These are phyloP conservation scores for Aspergillus homomorphus DNA, from an alignment of 495 filamentous ascomycete species.

Conservation along the genomic window DNA sequence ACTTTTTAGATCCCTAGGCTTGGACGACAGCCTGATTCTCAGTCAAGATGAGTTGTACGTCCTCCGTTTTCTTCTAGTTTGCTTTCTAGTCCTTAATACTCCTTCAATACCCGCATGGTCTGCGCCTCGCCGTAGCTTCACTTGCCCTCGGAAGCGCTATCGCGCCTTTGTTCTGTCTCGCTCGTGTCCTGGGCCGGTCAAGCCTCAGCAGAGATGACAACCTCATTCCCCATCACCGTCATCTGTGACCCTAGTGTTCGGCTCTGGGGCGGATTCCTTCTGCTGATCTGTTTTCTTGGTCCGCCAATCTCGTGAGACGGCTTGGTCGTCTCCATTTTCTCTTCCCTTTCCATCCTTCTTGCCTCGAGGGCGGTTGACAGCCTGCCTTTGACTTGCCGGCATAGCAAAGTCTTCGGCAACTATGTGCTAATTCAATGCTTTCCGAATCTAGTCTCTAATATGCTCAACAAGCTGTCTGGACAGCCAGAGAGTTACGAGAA, in stretches of 20 bases:
- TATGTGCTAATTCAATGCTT: slow-evolving; percentile 28
- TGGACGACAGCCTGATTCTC: slow-evolving; percentile 10
- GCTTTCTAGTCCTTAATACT: background rate
- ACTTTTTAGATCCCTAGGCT: slow-evolving; percentile 2
- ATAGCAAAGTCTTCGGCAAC: background rate
- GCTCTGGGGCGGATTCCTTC: background rate
- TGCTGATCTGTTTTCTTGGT: slow-evolving; percentile 5
- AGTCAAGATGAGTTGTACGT: slow-evolving; percentile 50
- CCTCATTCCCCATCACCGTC: background rate
- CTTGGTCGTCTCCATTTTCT: background rate
- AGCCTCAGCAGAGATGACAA: background rate
- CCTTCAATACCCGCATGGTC: background rate
- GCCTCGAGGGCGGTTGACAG: background rate
- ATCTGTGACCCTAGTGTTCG: background rate
- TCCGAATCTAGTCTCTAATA: slow-evolving; percentile 69
- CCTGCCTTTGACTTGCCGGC: background rate
- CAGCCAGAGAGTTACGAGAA: slow-evolving; percentile 98
- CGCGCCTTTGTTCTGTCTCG: slow-evolving; percentile 7
- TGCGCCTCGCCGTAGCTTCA: slow-evolving; percentile 1
- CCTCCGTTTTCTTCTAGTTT: slow-evolving; percentile 10
- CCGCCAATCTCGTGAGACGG: background rate
- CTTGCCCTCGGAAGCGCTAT: slow-evolving; percentile 6
- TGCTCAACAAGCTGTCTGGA: slow-evolving; percentile 96
- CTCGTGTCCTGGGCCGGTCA: slow-evolving; percentile 3
- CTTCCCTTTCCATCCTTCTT: background rate